Evolutionary conservation across 2,329 filamentous ascomycete species (phyloP).

Genomic region (Beauveria bassiana): DNA sequence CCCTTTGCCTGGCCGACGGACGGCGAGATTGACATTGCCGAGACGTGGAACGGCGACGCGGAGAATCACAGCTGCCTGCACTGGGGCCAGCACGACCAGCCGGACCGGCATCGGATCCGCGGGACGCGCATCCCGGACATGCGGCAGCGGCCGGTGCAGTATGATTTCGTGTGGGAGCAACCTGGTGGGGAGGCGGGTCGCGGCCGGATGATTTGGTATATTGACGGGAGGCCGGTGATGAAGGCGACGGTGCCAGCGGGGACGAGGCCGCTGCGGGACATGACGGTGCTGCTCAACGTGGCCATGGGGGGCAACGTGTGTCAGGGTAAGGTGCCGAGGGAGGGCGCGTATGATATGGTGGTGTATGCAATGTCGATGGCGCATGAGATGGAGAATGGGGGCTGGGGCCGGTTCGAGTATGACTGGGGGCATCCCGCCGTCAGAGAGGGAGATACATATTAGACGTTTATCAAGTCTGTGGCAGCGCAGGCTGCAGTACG

Average conservation of each 20-base stretch:
- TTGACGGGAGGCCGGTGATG: constrained; percentile 51
- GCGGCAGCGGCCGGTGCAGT: constrained; percentile 38
- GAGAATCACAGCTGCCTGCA: constrained; percentile 51
- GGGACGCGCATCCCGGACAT: constrained; percentile 44
- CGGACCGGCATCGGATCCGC: constrained; percentile 47
- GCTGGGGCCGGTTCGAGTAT: constrained; percentile 45
- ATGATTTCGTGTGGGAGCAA: constrained; percentile 49
- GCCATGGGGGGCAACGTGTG: constrained; percentile 56
- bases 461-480: not conserved
- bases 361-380: constrained; percentile 44
- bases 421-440: constrained; percentile 34
- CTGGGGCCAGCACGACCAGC: constrained; percentile 50
- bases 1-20: constrained; percentile 52
- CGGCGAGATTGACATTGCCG: constrained; percentile 53
- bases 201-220: constrained; percentile 49
- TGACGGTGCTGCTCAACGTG: constrained; percentile 50
- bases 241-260: constrained; percentile 44
- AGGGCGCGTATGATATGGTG: constrained; percentile 50
- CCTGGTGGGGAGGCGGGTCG: constrained; percentile 34
- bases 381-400: constrained; percentile 42
- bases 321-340: constrained; percentile 38
- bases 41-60: constrained; percentile 52
- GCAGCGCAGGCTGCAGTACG: not conserved
- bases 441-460: constrained; percentile 27
- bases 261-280: constrained; percentile 47